These are phyloP conservation scores for Trypanosoma vivax DNA, from an alignment of 208 protist species.

Conservation along the genomic window DNA sequence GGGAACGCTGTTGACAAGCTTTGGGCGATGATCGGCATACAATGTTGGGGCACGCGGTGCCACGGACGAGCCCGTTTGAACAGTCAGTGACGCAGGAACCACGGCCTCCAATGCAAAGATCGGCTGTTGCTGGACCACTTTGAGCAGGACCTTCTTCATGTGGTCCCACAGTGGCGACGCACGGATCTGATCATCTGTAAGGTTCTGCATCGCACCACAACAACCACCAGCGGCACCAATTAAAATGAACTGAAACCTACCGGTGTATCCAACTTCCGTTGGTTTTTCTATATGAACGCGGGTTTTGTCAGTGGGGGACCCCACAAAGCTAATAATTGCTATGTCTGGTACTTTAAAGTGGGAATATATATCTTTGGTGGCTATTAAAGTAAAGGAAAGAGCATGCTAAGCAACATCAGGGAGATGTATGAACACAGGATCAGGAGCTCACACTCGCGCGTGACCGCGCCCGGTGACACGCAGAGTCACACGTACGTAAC, in stretches of 20 bases:
- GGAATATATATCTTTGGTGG: no score
- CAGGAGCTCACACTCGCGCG: no score
- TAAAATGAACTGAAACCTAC: conserved; percentile 1
- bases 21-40: conserved; percentile 60
- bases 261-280: no score
- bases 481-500: no score
- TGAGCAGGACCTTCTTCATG: conserved; percentile 71
- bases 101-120: conserved; percentile 59
- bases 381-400: no score
- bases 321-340: no score
- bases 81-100: conserved; percentile 51
- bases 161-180: conserved; percentile 80
- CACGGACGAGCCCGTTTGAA: conserved; percentile 62
- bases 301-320: no score
- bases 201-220: conserved; percentile 29
- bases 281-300: no score
- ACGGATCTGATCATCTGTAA: conserved; percentile 53
- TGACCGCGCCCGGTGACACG: no score
- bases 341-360: no score
- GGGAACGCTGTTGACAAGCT: conserved; percentile 49
- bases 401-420: no score
- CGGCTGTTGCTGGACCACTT: conserved; percentile 70
- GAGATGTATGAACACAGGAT: no score
- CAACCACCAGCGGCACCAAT: neutral
- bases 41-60: conserved; percentile 43